A percentile compares a stretch with the other conserved stretches of the same genome.
These are phyloP conservation scores for Nepenthes alata DNA, from an alignment of 179 eudicot genomes.

Conservation along the genomic window DNA sequence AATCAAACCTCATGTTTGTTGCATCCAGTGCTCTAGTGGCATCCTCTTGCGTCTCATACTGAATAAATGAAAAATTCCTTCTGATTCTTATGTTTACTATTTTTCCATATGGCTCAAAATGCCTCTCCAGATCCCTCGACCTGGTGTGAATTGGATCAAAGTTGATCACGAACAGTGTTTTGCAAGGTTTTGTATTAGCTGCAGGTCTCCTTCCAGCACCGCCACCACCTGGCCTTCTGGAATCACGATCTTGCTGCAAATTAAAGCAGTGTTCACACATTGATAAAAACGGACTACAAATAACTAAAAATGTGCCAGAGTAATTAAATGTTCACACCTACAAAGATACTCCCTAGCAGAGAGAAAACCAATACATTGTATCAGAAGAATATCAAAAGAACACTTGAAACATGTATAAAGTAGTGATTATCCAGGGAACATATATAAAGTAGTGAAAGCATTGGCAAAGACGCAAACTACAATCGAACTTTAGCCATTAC, in stretches of 20 bases:
- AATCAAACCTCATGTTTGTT: conserved; percentile 55
- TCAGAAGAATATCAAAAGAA: not conserved
- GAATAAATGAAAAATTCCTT: conserved; percentile 72
- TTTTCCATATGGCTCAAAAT: conserved; percentile 70
- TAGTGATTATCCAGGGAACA: too few relatives aligned
- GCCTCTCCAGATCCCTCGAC: conserved; percentile 69
- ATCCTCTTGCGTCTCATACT: conserved; percentile 68
- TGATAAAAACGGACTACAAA: not conserved
- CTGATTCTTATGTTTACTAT: conserved; percentile 66
- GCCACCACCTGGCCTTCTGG: conserved; percentile 36
- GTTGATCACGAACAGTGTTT: conserved; percentile 74
- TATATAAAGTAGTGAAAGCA: too few relatives aligned
- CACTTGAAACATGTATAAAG: too few relatives aligned
- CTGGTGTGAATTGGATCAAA: conserved; percentile 56
- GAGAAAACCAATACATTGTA: too few relatives aligned
- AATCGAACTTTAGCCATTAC: conserved; percentile 16
- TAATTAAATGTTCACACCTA: not conserved
- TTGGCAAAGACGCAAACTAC: too few relatives aligned
- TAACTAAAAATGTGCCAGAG: not conserved
- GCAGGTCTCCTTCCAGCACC: conserved; percentile 41
- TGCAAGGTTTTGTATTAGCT: conserved; percentile 55
- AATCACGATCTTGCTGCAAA: conserved; percentile 70
- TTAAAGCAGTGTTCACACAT: not conserved
- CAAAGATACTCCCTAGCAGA: not conserved
- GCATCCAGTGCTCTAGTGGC: conserved; percentile 73